Conservation (phyloP, 179 eudicot genomes). For the Drosera spatulata region DNA sequence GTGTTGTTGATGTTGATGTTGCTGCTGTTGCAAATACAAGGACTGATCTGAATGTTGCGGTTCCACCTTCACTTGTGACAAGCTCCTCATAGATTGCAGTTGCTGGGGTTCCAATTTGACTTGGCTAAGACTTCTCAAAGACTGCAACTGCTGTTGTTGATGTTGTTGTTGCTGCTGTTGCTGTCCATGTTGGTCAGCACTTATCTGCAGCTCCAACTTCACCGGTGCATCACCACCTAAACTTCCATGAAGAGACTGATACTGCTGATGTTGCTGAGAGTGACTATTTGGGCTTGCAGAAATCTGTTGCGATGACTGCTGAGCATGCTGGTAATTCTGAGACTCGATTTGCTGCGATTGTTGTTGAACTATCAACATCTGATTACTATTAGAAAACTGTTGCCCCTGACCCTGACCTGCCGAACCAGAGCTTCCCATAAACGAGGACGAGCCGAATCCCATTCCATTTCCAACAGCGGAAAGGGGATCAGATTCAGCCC, state of each 20-base stretch:
- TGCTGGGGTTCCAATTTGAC: constrained; percentile 64
- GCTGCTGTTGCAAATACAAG: constrained; percentile 60
- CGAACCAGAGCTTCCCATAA: constrained; percentile 29
- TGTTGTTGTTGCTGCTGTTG: constrained; percentile 16
- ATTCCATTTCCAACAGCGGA: constrained; percentile 55
- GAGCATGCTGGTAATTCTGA: constrained; percentile 55
- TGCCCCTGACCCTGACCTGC: constrained; percentile 68
- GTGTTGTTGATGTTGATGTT: constrained; percentile 25
- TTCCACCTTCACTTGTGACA: constrained; percentile 55
- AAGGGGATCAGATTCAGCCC: constrained; percentile 64
- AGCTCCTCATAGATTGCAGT: constrained; percentile 41
- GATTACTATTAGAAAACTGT: constrained; percentile 34
- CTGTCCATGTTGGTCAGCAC: constrained; percentile 36
- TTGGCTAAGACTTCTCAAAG: constrained; percentile 43
- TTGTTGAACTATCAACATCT: constrained; percentile 53
- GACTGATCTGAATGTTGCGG: constrained; percentile 75
- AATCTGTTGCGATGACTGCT: constrained; percentile 45
- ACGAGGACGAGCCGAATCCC: constrained; percentile 47
- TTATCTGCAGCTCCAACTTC: constrained; percentile 58
- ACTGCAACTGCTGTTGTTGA: constrained; percentile 41
- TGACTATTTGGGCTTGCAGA: constrained; percentile 32
- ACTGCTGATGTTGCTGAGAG: constrained; percentile 42
- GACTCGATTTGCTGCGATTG: constrained; percentile 51
- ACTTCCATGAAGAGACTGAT: constrained; percentile 49
- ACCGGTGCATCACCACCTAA: constrained; percentile 37